Evolutionary conservation across 2,329 filamentous ascomycete genomes (phyloP).

Genomic region (Fusarium concolor): DNA sequence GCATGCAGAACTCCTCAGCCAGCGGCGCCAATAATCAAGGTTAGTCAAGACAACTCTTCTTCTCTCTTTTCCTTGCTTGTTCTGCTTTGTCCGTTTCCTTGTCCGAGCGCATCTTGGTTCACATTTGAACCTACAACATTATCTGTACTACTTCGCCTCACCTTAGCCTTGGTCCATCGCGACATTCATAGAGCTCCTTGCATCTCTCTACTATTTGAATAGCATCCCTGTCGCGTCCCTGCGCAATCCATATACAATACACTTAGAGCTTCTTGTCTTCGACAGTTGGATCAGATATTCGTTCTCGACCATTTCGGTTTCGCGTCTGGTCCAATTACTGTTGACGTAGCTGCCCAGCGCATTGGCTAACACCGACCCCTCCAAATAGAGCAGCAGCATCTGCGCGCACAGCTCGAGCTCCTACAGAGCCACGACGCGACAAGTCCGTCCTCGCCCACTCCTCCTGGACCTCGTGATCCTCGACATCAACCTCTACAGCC

Average conservation of each 20-base stretch:
- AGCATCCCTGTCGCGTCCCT: slow-evolving; percentile 42
- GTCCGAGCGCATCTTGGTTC: slow-evolving; percentile 20
- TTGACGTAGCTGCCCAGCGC: slow-evolving; percentile 30
- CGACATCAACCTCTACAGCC: slow-evolving; percentile 48
- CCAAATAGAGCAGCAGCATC: slow-evolving; percentile 55
- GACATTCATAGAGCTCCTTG: slow-evolving; percentile 36
- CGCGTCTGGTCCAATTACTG: slow-evolving; percentile 28
- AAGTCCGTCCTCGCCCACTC: slow-evolving; percentile 47
- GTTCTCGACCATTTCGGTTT: slow-evolving; percentile 23
- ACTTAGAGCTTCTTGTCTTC: slow-evolving; percentile 24
- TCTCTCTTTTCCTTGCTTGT: slow-evolving; percentile 24
- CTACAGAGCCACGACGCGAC: slow-evolving; percentile 55
- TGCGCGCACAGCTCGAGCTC: slow-evolving; percentile 59
- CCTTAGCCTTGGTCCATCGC: slow-evolving; percentile 29
- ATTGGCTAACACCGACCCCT: slow-evolving; percentile 43
- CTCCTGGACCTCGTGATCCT: slow-evolving; percentile 47
- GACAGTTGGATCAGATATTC: slow-evolving; percentile 16
- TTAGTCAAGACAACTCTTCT: slow-evolving; percentile 44
- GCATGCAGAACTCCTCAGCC: slow-evolving; percentile 51
- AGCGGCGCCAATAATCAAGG: slow-evolving; percentile 51
- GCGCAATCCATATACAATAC: slow-evolving; percentile 32
- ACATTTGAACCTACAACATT: slow-evolving; percentile 24
- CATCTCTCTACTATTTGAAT: slow-evolving; percentile 30
- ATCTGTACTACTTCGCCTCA: slow-evolving; percentile 17
- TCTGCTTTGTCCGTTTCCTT: slow-evolving; percentile 30